Conservation (phyloP, 352 stramenopile species). For the Phytophthora foliorum region DNA sequence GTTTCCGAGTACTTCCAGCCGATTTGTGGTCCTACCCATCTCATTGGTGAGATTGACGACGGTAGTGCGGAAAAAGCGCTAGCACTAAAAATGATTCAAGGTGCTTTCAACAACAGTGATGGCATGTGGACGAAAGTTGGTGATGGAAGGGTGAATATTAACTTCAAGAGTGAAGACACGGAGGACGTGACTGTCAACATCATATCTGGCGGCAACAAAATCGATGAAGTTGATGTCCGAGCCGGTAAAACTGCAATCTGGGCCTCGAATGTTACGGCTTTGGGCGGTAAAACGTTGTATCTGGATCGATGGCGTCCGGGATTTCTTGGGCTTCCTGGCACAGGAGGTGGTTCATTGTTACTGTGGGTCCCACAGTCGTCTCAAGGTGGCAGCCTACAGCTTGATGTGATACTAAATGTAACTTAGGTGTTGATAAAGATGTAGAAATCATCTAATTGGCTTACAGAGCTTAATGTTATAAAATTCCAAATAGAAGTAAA, state of each 20-base stretch:
- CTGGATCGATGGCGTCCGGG: conserved; percentile 40
- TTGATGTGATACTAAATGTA: conserved; percentile 22
- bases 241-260: conserved; percentile 23
- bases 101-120: conserved; percentile 42
- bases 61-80: conserved; percentile 41
- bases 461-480: too few relatives aligned
- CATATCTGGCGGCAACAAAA: conserved; percentile 27
- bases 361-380: conserved; percentile 31
- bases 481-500: too few relatives aligned
- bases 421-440: conserved; percentile 4
- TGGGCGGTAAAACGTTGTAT: conserved; percentile 39
- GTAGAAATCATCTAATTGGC: neutral
- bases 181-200: conserved; percentile 42
- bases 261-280: conserved; percentile 20
- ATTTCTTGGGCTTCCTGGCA: conserved; percentile 31
- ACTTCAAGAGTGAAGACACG: conserved; percentile 31
- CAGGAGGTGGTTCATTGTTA: conserved; percentile 34
- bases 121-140: conserved; percentile 27
- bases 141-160: conserved; percentile 28
- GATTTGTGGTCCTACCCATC: conserved; percentile 46
- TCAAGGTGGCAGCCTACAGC: conserved; percentile 18
- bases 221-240: conserved; percentile 26
- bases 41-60: conserved; percentile 46
- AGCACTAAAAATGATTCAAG: conserved; percentile 32
- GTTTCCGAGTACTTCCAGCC: conserved; percentile 53